Evolutionary conservation across 345 rosid genomes (phyloP), one percentile per base, ranked within the genome.

Genomic region (Balakata baccata): DNA sequence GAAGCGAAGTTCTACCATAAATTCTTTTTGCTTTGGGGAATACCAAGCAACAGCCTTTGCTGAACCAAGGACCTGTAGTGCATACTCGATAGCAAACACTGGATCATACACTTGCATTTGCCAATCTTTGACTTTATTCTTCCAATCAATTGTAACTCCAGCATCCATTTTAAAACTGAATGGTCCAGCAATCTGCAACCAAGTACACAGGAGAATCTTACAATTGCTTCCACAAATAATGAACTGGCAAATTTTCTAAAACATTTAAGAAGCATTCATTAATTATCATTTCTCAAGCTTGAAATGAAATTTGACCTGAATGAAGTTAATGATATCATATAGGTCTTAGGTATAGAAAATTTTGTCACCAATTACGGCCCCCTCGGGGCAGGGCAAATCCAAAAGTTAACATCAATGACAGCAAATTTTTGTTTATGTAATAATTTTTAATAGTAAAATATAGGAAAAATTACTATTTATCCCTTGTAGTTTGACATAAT

Each of bases 31-130:
- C 84, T 87, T 86, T 16, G 98, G 96, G 12, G 98, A 85, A 81
- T 86, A 95, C 99, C 97, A 95, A 61, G 97, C 97, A 52, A 87
- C 81, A 41, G 97, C 98, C 83, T 92, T 95, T 6, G 97, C 99
- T 22, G 98, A 95, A 71, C 78, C 87, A 78, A 92, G 97, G 77
- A 92, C 97, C 71, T 92, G 92, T 68, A 92, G 76, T 67, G 97
- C 98, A 74, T 90, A 88, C 74, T 95, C 98, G 2, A 92, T 9
- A 7, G 99, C 93, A 76, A 95, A 87, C 12, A 91, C 89, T 47
- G 96, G 80, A 62, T 95, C 89, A 29, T 81, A 81, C 57, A 84
- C 43, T 0, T n/a, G 72, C 29, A 91, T 69, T 6, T 72, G 83
- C 75, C 81, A 80, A 58, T 80, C 84, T 76, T 46, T 74, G 56